These are phyloP conservation scores for Silene vulgaris DNA, from an alignment of 179 eudicot species.

Conservation along the genomic window DNA sequence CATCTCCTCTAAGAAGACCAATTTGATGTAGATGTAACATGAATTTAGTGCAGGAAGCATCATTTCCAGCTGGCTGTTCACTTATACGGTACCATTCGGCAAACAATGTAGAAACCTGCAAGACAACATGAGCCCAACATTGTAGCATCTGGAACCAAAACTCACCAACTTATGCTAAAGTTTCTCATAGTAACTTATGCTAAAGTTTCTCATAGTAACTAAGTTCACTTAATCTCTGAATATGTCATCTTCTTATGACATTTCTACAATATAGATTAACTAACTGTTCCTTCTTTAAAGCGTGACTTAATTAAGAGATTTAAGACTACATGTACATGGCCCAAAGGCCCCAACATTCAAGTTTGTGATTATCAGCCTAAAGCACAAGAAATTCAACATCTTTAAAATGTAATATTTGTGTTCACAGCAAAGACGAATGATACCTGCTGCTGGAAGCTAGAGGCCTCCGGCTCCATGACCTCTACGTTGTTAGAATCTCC, in stretches of 20 bases:
- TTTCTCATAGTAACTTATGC: not conserved
- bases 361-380: not conserved
- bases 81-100: slow-evolving; percentile 71
- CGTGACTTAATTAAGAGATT: not conserved
- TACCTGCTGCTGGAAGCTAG: slow-evolving; percentile 70
- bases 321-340: not conserved
- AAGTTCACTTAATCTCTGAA: no score
- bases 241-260: no score
- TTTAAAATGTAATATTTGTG: not conserved
- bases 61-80: slow-evolving; percentile 69
- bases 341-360: not conserved
- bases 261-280: no score
- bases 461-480: slow-evolving; percentile 53
- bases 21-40: slow-evolving; percentile 62
- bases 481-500: slow-evolving; percentile 52
- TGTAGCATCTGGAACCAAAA: not conserved
- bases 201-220: not conserved
- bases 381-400: not conserved
- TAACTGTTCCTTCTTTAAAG: not conserved
- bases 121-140: slow-evolving; percentile 7
- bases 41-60: slow-evolving; percentile 47
- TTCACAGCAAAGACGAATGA: slow-evolving; percentile 12
- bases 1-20: slow-evolving; percentile 85
- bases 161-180: not conserved
- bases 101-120: slow-evolving; percentile 68